Evolutionary conservation across 495 filamentous ascomycete genomes (phyloP).

Genomic region (Chaetomium tenue): DNA sequence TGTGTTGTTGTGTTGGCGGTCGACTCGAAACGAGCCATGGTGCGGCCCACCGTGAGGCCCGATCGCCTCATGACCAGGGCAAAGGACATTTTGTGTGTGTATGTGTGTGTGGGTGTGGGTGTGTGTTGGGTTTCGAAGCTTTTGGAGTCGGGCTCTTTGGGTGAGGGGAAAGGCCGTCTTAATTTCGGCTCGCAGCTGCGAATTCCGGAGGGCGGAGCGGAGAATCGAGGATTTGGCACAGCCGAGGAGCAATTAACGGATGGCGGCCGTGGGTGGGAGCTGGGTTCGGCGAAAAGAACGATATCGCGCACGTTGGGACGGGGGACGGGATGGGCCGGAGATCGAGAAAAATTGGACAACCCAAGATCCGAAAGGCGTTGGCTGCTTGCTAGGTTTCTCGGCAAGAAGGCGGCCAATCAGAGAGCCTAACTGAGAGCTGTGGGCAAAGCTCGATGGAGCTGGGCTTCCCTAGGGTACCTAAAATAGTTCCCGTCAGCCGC

Average conservation of each 20-base stretch:
- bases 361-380: constrained; percentile 40
- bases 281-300: constrained; percentile 25
- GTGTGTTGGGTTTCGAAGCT: background rate
- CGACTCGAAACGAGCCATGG: constrained; percentile 51
- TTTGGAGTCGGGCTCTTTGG: background rate
- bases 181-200: constrained; percentile 9
- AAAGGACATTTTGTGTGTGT: constrained; percentile 32
- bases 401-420: constrained; percentile 34
- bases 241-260: constrained; percentile 13
- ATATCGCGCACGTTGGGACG: constrained; percentile 31
- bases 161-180: background rate
- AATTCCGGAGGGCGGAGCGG: constrained; percentile 16
- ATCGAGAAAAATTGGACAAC: constrained; percentile 36
- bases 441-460: constrained; percentile 17
- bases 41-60: constrained; percentile 42
- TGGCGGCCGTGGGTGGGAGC: constrained; percentile 17
- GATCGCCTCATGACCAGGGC: constrained; percentile 37
- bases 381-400: constrained; percentile 24
- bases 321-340: constrained; percentile 14
- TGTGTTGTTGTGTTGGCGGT: constrained; percentile 26
- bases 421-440: constrained; percentile 26
- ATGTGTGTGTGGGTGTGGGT: no score
- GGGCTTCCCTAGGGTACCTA: background rate
- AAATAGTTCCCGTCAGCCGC: background rate
- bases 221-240: constrained; percentile 6